Evolutionary conservation across 352 stramenopile species (phyloP), one percentile per base, ranked within the genome.

Genomic region (Globisporangium paddicum): DNA sequence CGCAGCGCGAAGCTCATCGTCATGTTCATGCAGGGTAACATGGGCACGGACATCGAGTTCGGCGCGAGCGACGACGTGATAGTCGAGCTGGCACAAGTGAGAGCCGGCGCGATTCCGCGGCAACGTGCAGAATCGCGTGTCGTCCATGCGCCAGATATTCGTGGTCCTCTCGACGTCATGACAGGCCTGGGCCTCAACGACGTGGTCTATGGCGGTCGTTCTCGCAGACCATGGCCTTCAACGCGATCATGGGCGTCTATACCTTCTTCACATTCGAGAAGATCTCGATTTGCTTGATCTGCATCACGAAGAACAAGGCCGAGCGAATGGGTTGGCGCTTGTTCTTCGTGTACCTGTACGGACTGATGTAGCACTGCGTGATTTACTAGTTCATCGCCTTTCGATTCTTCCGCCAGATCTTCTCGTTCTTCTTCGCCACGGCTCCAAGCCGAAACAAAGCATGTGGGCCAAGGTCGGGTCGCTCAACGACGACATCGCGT

Each of bases 41-140:
- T 92, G 23, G 84, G 84, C 35, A 87, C 84, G 34, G 79, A 93
- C 41, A 86, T 92, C 47, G 79, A 82, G 11, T 86, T 89, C 63
- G 76, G 86, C 0, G 78, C 85, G 14, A 67, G 72, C 16, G 79
- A 94, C 62, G 83, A 79, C 4, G 69, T 86, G 59, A 72, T 86
- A 53, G 69, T 89, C 30, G 71, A 88, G 52, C 26, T 87, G 2
- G 66, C 73, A 13, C 73, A 84, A n/a, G 41, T 66, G 67, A 16
- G 81, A 90, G 50, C 60, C 73, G 2, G 65, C 71, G 26, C 26
- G n/a, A 18, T 68, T 66, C 14, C 77, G 77, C n/a, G 81, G 81
- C 18, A 73, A 52, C 1, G 60, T 67, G n/a, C 79, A 88, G 54
- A 67, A 63, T 1, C 48, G 69, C 50, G 62, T 85, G 38, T 74